Evolutionary conservation across 257 asterid genomes (phyloP).

Genomic region (Echites panduratus): DNA sequence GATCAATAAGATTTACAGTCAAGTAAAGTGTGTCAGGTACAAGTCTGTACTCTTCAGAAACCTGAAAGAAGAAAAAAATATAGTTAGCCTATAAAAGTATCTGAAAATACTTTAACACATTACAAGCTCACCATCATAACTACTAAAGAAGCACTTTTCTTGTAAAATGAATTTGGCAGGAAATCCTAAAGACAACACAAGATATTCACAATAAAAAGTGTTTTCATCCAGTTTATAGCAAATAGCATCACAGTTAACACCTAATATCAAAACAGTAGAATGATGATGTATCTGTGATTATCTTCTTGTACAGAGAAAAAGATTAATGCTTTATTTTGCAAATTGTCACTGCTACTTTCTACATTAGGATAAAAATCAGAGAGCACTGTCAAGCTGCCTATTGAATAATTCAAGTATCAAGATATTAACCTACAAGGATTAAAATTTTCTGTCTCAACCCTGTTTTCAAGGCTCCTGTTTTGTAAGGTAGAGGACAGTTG

Average conservation of each 20-base stretch:
- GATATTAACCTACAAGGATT: neutral
- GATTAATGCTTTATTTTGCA: neutral
- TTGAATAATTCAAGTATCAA: neutral
- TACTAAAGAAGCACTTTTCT: neutral
- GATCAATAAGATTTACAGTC: slow-evolving; percentile 91
- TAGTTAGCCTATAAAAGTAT: neutral
- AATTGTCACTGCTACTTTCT: neutral
- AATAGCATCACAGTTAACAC: neutral
- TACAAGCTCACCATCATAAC: neutral
- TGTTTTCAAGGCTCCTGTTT: neutral
- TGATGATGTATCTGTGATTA: neutral
- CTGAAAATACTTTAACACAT: neutral
- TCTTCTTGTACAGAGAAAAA: neutral
- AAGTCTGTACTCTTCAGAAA: slow-evolving; percentile 86
- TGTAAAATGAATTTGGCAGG: neutral
- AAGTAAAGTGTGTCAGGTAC: slow-evolving; percentile 96
- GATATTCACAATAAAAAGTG: neutral
- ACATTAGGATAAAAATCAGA: neutral
- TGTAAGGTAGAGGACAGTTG: neutral
- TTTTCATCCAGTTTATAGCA: neutral
- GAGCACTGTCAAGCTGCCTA: neutral
- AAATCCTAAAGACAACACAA: neutral
- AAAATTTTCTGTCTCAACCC: neutral
- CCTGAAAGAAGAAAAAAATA: slow-evolving; percentile 46
- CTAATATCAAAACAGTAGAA: neutral